Percentiles rank a stretch among this genome's conserved stretches.
Conservation (phyloP, 2,329 filamentous ascomycete species). For the Fusarium nisikadoi region DNA sequence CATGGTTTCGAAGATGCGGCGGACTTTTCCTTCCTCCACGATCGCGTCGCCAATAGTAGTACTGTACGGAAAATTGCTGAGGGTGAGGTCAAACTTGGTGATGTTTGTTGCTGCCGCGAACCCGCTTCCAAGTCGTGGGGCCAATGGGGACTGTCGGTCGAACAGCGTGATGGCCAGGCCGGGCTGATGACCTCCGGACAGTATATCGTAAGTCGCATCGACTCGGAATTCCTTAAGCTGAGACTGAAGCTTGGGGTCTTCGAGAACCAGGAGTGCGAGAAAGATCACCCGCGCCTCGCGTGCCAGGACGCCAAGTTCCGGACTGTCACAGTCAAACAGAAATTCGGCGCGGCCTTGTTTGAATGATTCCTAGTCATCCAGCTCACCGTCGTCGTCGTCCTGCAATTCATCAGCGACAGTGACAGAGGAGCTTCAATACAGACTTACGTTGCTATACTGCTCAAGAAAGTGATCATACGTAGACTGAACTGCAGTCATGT, state of each 20-base stretch:
- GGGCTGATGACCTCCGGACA: fast-evolving
- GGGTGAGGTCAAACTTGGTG: neutral
- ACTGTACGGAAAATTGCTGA: fast-evolving
- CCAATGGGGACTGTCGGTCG: neutral
- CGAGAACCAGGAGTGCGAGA: neutral
- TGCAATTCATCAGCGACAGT: neutral
- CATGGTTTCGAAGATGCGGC: neutral
- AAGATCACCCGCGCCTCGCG: neutral
- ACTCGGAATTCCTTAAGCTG: neutral
- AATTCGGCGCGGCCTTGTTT: neutral
- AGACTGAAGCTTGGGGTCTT: neutral
- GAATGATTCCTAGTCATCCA: neutral
- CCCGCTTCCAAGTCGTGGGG: neutral
- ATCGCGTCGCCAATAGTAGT: neutral
- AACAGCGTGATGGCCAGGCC: fast-evolving
- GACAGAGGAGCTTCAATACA: neutral
- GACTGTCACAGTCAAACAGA: neutral
- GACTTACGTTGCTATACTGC: neutral
- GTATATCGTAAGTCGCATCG: neutral
- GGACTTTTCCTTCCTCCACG: neutral
- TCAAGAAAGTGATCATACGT: neutral
- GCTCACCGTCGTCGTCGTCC: too few relatives aligned
- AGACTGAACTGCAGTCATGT: neutral
- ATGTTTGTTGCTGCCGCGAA: neutral
- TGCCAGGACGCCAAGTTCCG: neutral